phyloP scores from a whole-genome alignment of 2,329 filamentous ascomycete species.

The Trichoderma simmonsii region DNA sequence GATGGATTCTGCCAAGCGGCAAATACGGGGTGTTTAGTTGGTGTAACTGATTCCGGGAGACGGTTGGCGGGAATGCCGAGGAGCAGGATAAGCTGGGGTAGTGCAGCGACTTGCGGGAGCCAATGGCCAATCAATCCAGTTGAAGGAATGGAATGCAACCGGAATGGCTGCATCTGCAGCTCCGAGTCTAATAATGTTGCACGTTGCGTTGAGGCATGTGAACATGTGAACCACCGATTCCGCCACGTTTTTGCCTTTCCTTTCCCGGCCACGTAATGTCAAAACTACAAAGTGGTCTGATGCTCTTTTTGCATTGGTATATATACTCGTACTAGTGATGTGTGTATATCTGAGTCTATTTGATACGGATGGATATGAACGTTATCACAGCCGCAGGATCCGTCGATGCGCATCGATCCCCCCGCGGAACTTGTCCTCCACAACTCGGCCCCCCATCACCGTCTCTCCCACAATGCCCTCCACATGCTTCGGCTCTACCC shows the following conservation, averaged over 20 bases:
- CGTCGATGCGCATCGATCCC: slow-evolving; percentile 57
- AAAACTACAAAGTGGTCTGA: no score
- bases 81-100: background rate
- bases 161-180: background rate
- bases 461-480: slow-evolving; percentile 74
- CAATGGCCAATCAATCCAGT: background rate
- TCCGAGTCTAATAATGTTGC: background rate
- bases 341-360: background rate
- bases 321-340: no score
- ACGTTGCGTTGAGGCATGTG: background rate
- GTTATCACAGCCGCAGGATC: slow-evolving; percentile 46
- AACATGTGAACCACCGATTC: background rate
- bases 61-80: background rate
- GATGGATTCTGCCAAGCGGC: background rate
- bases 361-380: background rate
- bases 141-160: background rate
- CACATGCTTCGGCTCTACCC: slow-evolving; percentile 71
- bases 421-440: slow-evolving; percentile 69
- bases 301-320: no score
- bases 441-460: slow-evolving; percentile 61
- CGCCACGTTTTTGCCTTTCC: background rate
- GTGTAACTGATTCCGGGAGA: background rate
- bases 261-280: background rate
- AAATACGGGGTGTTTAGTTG: background rate
- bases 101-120: background rate